phyloP scores from a whole-genome alignment of 1,284 basidiomycete species.

The Ustilago cynodontis region DNA sequence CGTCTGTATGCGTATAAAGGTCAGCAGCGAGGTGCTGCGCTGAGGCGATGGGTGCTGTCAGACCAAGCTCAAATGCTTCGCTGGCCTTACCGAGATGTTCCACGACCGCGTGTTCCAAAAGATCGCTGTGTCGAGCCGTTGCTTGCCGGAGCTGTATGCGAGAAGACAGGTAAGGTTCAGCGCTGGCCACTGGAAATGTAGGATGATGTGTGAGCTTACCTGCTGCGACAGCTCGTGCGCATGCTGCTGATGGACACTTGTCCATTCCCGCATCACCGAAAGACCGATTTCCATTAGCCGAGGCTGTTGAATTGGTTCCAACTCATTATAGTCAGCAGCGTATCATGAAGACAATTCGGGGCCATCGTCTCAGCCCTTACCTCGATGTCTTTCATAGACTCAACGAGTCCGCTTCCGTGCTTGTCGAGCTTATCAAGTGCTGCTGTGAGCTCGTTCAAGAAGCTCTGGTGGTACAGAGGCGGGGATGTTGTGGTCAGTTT shows the following conservation, averaged over 20 bases:
- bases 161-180: neutral
- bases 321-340: neutral
- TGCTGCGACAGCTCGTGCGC: slow-evolving; percentile 6
- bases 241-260: neutral
- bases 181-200: neutral
- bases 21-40: neutral
- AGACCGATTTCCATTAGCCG: slow-evolving; percentile 4
- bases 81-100: slow-evolving; percentile 8
- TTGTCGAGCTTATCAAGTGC: neutral
- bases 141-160: slow-evolving; percentile 2
- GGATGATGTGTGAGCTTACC: slow-evolving; percentile 9
- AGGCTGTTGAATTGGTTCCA: slow-evolving; percentile 5
- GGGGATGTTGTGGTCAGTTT: no score
- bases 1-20: slow-evolving; percentile 6
- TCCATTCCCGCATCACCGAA: neutral
- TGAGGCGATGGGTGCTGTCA: neutral
- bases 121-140: neutral
- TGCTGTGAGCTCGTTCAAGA: slow-evolving; percentile 1
- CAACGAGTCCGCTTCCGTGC: slow-evolving; percentile 4
- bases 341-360: neutral
- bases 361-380: neutral
- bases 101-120: neutral
- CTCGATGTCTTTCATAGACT: slow-evolving; percentile 8
- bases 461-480: neutral
- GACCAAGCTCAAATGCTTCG: neutral